Conservation (phyloP, 768 basidiomycete genomes). For the Fibroporia radiculosa region DNA sequence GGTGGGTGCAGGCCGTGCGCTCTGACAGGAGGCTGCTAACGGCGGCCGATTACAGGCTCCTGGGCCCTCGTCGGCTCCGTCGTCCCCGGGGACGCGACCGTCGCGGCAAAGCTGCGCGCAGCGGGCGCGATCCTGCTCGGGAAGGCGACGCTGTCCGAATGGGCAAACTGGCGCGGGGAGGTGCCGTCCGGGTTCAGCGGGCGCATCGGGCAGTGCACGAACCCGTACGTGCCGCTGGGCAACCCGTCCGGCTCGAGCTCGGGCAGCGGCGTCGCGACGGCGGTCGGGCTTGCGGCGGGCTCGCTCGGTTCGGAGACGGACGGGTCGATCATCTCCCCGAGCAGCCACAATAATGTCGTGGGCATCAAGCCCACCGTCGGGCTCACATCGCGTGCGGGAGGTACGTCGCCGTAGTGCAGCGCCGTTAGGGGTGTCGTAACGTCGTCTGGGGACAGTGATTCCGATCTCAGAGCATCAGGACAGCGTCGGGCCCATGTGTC, state of each 20-base stretch:
- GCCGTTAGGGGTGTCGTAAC: not conserved
- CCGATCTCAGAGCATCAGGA: constrained; percentile 34
- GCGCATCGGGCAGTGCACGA: constrained; percentile 34
- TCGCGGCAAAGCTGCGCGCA: constrained; percentile 16
- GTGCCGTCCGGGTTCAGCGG: constrained; percentile 34
- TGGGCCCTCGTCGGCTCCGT: constrained; percentile 18
- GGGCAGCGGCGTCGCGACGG: constrained; percentile 32
- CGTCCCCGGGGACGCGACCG: constrained; percentile 20
- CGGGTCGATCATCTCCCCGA: constrained; percentile 37
- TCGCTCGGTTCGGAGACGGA: constrained; percentile 40
- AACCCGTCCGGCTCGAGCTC: constrained; percentile 29
- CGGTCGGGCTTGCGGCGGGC: constrained; percentile 35
- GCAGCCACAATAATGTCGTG: constrained; percentile 31
- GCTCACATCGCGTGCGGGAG: constrained; percentile 27
- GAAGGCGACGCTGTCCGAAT: constrained; percentile 33
- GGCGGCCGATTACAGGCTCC: too few relatives aligned
- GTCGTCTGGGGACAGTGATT: constrained; percentile 26
- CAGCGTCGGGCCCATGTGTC: constrained; percentile 25
- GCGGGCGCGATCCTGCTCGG: constrained; percentile 29
- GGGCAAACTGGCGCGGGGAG: constrained; percentile 28
- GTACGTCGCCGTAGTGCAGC: constrained; percentile 7
- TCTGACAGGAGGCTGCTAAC: too few relatives aligned
- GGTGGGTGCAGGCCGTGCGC: too few relatives aligned
- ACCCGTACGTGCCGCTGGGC: constrained; percentile 29
- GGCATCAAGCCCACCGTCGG: constrained; percentile 30